phyloP scores from a whole-genome alignment of 1,284 basidiomycete species.

The Moesziomyces antarcticus region DNA sequence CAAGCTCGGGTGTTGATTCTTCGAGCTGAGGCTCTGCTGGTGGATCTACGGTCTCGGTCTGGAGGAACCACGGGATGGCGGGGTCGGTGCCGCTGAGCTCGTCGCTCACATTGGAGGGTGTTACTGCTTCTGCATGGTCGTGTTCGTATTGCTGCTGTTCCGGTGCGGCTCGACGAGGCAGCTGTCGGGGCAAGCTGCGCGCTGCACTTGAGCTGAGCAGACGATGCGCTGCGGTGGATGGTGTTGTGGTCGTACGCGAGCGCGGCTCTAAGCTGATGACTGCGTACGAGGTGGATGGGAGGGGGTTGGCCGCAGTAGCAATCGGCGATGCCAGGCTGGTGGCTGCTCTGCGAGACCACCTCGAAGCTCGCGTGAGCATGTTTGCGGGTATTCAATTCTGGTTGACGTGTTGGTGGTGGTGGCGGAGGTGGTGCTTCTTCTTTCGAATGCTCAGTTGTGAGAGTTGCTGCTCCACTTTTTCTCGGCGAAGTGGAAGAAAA shows the following conservation, averaged over 20 bases:
- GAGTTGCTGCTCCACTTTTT: too few species aligned
- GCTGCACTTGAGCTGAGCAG: constrained; percentile 13
- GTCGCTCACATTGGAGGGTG: constrained; percentile 26
- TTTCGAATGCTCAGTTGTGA: neutral
- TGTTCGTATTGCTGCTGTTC: constrained; percentile 1
- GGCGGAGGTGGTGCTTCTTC: constrained; percentile 5
- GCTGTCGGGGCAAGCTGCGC: constrained; percentile 21
- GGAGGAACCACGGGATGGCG: constrained; percentile 57
- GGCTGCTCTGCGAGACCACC: constrained; percentile 11
- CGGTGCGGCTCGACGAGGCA: constrained; percentile 10
- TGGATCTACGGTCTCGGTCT: constrained; percentile 49
- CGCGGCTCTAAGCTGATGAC: neutral
- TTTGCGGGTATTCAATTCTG: too few species aligned
- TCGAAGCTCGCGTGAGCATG: constrained; percentile 32
- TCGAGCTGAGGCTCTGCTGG: constrained; percentile 12
- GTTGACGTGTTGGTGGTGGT: too few species aligned
- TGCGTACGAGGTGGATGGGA: constrained; percentile 12
- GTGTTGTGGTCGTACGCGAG: neutral
- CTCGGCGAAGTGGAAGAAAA: too few species aligned
- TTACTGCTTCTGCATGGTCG: neutral
- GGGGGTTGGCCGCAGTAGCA: constrained; percentile 5
- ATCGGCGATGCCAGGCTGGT: constrained; percentile 6
- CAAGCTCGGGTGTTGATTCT: neutral
- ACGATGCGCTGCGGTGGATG: constrained; percentile 5
- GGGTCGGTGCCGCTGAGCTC: constrained; percentile 47